Evolutionary conservation across 495 filamentous ascomycete genomes (phyloP).

Genomic region (Clohesyomyces aquaticus): DNA sequence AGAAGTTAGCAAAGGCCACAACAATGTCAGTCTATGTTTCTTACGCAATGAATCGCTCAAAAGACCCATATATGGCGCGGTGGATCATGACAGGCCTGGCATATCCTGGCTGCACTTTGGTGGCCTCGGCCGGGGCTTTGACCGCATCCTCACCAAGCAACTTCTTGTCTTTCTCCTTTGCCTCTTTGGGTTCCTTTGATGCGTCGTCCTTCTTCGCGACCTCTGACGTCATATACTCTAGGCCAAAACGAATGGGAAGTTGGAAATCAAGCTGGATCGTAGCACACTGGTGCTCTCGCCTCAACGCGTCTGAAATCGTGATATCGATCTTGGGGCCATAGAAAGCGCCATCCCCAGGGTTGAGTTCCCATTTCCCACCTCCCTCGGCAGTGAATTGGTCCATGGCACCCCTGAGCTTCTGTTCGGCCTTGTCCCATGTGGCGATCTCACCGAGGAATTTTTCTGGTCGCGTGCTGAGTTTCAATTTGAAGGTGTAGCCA

Average conservation of each 20-base stretch:
- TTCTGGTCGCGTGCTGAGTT: conserved; percentile 92
- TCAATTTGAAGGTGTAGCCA: conserved; percentile 94
- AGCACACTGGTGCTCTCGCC: conserved; percentile 76
- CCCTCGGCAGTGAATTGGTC: conserved; percentile 69
- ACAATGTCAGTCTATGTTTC: background rate
- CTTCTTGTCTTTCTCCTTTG: conserved; percentile 32
- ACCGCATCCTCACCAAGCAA: conserved; percentile 36
- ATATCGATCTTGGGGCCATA: conserved; percentile 98
- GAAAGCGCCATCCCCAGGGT: conserved; percentile 94
- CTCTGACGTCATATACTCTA: conserved; percentile 80
- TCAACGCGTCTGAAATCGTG: conserved; percentile 78
- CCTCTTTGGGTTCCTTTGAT: conserved; percentile 41
- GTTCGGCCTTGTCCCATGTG: conserved; percentile 87
- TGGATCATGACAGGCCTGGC: conserved; percentile 97
- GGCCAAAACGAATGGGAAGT: conserved; percentile 78
- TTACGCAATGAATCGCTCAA: conserved; percentile 80
- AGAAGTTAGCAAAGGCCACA: background rate
- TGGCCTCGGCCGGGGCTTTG: conserved; percentile 38
- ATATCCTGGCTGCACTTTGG: conserved; percentile 59
- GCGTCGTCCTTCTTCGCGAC: conserved; percentile 45
- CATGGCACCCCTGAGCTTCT: conserved; percentile 73
- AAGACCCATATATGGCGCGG: conserved; percentile 88
- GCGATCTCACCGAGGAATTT: conserved; percentile 84
- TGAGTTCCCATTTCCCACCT: conserved; percentile 80
- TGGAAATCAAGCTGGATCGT: conserved; percentile 98